Evolutionary conservation across 2,329 filamentous ascomycete genomes (phyloP).

Genomic region (Ambrosiella cleistominuta): DNA sequence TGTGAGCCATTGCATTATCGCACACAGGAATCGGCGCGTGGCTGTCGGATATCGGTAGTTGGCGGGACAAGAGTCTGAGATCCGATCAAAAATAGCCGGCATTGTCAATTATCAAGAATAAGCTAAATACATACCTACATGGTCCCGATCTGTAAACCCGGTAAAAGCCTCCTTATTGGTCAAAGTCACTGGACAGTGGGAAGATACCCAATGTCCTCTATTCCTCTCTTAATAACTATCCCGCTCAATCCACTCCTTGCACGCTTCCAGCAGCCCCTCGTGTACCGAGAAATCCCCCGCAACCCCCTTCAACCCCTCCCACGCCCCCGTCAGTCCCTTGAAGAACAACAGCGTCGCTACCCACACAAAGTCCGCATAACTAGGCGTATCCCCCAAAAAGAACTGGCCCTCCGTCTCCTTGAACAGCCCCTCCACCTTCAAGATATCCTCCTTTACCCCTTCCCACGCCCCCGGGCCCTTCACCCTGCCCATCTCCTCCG

Average conservation of each 20-base stretch:
- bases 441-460: slow-evolving; percentile 16
- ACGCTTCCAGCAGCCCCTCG: slow-evolving; percentile 23
- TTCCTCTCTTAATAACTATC: not conserved
- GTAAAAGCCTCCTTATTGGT: no score
- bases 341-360: slow-evolving; percentile 30
- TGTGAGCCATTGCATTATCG: no score
- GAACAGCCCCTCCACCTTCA: slow-evolving; percentile 30
- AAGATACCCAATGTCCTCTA: no score
- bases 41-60: no score
- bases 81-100: no score
- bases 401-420: slow-evolving; percentile 41
- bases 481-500: slow-evolving; percentile 31
- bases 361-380: slow-evolving; percentile 42
- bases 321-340: slow-evolving; percentile 20
- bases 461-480: slow-evolving; percentile 30
- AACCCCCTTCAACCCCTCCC: slow-evolving; percentile 21
- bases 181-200: no score
- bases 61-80: no score
- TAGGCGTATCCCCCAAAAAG: slow-evolving; percentile 37
- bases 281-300: slow-evolving; percentile 24
- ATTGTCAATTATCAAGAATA: no score
- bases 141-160: no score
- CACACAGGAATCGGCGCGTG: no score
- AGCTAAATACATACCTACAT: no score
- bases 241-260: not conserved